phyloP scores from a whole-genome alignment of 495 filamentous ascomycete genomes.

The Talaromyces wortmannii region DNA sequence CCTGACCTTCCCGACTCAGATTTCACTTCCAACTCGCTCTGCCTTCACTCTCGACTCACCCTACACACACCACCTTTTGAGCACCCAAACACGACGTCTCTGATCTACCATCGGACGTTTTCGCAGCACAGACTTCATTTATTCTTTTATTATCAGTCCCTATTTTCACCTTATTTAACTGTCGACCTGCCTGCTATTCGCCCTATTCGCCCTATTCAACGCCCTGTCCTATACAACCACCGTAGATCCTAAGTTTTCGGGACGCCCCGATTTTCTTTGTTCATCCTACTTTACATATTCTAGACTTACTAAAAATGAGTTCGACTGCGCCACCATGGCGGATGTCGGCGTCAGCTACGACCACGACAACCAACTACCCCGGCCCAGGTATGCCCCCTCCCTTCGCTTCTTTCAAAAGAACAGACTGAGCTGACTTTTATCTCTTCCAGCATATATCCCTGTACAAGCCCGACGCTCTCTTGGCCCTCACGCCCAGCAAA shows the following conservation, averaged over 20 bases:
- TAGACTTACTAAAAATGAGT: slow-evolving; percentile 24
- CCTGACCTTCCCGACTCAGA: background rate
- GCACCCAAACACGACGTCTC: background rate
- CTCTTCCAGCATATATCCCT: slow-evolving; percentile 39
- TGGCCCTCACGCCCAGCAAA: slow-evolving; percentile 12
- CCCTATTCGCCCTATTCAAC: background rate
- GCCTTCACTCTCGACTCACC: background rate
- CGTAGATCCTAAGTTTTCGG: slow-evolving; percentile 4
- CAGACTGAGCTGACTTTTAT: slow-evolving; percentile 6
- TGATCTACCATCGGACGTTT: background rate
- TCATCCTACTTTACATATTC: slow-evolving; percentile 5
- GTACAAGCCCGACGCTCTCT: slow-evolving; percentile 46
- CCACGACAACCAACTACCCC: slow-evolving; percentile 17
- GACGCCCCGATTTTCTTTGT: slow-evolving; percentile 7
- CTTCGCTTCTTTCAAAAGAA: background rate
- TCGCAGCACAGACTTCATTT: background rate
- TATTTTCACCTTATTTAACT: no score
- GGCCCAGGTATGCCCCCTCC: slow-evolving; percentile 23
- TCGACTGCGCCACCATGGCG: slow-evolving; percentile 38
- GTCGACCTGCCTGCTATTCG: background rate
- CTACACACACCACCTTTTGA: background rate
- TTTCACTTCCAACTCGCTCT: background rate
- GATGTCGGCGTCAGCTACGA: slow-evolving; percentile 23
- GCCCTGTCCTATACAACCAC: background rate
- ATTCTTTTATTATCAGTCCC: background rate